Evolutionary conservation across 2,329 filamentous ascomycete species (phyloP), one percentile per base, ranked within the genome.

Genomic region (Cercospora sp.): DNA sequence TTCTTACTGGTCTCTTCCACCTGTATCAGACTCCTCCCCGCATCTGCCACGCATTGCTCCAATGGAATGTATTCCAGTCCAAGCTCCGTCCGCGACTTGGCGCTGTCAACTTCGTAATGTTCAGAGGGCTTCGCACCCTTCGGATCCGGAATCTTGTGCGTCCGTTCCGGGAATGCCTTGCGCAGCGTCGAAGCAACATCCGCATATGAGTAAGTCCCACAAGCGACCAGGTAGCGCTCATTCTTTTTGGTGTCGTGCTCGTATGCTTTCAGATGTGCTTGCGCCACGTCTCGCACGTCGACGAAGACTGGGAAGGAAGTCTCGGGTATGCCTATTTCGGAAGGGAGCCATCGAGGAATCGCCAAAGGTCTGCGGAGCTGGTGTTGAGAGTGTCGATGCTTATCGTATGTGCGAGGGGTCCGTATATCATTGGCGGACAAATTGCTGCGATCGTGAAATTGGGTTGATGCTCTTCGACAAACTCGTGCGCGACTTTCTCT

Each of bases 401-500:
- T 6, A 7, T 39, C 33, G 33, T 39, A n/a, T 39, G 33, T 2
- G 33, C 33, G 13, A 39, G 33, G 7, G 33, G 33, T 39, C 33
- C 33, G 13, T 39, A 39, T 39, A 39, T 39, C 59, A 67, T 58
- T 2, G 48, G 31, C 7, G 65, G 65, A 18, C 55, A 57, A 3
- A 67, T 28, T n/a, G 60, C 31, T 10, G 45, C 36, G 5, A 67
- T n/a, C 2, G 26, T 45, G 28, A 64, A 67, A 13, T 26, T 60
- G 13, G 66, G 66, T 5, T 58, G 31, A 7, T 61, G n/a, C 30
- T 60, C 18, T 20, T 64, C 53, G 7, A 67, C 42, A 42, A 64
- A 64, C 18, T 67, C 61, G n/a, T 33, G 53, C 5, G 65, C 65
- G 20, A 51, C 60, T 42, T 67, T 59, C 26, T 67, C 65, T n/a